Evolutionary conservation across 1,139 yeast species (phyloP).

Genomic region (Debaryomyces fabryi): DNA sequence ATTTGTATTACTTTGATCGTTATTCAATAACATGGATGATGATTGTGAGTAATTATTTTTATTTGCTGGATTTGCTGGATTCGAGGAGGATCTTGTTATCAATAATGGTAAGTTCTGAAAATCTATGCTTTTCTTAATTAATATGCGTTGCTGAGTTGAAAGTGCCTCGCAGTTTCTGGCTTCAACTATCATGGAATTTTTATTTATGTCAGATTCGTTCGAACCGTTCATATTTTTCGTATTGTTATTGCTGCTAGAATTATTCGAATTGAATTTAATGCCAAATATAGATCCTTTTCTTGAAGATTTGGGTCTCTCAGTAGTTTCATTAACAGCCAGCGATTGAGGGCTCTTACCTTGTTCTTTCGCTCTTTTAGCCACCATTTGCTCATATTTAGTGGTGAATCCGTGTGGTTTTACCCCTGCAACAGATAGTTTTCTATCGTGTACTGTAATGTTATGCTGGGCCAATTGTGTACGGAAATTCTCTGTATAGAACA

Average conservation of each 20-base stretch:
- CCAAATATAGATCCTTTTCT: constrained; percentile 48
- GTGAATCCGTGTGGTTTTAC: constrained; percentile 49
- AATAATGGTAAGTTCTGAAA: constrained; percentile 38
- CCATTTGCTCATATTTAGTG: constrained; percentile 45
- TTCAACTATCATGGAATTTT: constrained; percentile 27
- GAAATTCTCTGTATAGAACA: constrained; percentile 73
- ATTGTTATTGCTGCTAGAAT: constrained; percentile 15
- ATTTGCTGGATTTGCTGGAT: constrained; percentile 14
- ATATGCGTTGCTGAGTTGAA: constrained; percentile 38
- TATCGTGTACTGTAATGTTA: constrained; percentile 36
- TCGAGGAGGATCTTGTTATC: constrained; percentile 30
- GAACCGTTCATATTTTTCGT: constrained; percentile 9
- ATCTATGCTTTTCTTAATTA: constrained; percentile 33
- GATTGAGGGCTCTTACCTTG: constrained; percentile 25
- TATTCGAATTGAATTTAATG: constrained; percentile 34
- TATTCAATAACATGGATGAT: constrained; percentile 38
- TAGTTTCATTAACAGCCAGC: constrained; percentile 10
- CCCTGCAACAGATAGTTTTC: constrained; percentile 45
- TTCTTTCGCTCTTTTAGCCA: constrained; percentile 41
- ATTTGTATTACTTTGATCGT: constrained; percentile 19
- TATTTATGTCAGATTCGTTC: constrained; percentile 20
- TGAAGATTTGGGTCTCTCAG: constrained; percentile 34
- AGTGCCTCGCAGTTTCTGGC: constrained; percentile 40
- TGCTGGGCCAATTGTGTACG: constrained; percentile 55
- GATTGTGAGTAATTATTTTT: constrained; percentile 40